Evolutionary conservation across 371 early-diverging fungal genomes (phyloP), one percentile per base, ranked within the genome.

Genomic region (Actinomucor elegans): DNA sequence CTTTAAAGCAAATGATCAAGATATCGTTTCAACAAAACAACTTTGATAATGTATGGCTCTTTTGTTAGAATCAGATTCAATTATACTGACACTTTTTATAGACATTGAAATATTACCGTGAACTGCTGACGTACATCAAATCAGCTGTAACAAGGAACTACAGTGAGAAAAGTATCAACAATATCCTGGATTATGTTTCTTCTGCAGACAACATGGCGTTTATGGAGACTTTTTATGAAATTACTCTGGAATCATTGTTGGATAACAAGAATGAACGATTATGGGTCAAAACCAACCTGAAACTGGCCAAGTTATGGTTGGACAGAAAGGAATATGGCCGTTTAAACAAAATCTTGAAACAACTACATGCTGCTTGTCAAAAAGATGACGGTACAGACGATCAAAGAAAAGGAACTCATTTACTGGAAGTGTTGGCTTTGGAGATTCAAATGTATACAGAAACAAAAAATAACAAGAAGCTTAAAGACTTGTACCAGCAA

Each of bases 151-250:
- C 95, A 2, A 84, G 93, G 48, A 96, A 94, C 73, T 91, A 95
- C 55, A 88, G 92, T 64, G 98, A 98, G 64, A 98, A 96, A 77
- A 88, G 89, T 61, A 94, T 98, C 78, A 95, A 95, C 81, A 93
- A 90, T 57, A 91, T 94, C 51, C 72, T 98, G 24, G 97, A 98
- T 60, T 86, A 80, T 46, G 86, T 94, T 12, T 88, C 94, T 4
- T 66, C 80, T 8, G 75, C 88, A 18, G 79, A 83, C 21, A 88
- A 93, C 41, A 83, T 88, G 79, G 63, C 58, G 3, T 90, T 93
- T 55, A 83, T 94, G 81, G 93, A 93, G 53, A 73, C 79, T 49
- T 92, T 95, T 47, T 95, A 95, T 71, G 71, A 87, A 29, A 81
- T 83, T 14, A 94, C 96, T 2, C 57, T 96, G 46, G 75, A 69